Percentiles rank a stretch among this genome's conserved stretches.
Conservation (phyloP, 2,329 filamentous ascomycete species). For the Blastomyces gilchristii region DNA sequence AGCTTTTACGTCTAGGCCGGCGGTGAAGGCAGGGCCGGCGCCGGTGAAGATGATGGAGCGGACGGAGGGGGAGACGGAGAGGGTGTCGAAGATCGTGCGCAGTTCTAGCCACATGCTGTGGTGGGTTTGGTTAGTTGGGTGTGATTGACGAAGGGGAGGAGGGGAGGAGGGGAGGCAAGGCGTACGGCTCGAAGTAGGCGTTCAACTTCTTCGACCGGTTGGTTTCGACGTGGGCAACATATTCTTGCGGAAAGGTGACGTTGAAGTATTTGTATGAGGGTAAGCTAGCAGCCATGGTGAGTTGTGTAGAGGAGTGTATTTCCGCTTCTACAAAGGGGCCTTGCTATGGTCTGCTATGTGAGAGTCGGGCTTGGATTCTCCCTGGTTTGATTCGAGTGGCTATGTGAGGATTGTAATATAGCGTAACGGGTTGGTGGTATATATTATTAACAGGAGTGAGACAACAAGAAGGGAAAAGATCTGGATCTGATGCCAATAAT, state of each 20-base stretch:
- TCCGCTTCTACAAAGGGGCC: not conserved
- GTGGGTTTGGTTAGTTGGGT: not conserved
- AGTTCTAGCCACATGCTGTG: conserved; percentile 75
- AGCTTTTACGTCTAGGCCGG: conserved; percentile 72
- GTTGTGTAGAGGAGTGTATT: not conserved
- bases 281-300: conserved; percentile 6
- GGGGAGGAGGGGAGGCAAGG: conserved; percentile 12
- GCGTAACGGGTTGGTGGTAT: not conserved
- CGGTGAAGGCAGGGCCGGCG: conserved; percentile 75
- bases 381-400: not conserved
- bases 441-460: not conserved
- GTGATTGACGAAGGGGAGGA: conserved; percentile 3
- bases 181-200: conserved; percentile 61
- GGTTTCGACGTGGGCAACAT: conserved; percentile 85
- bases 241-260: conserved; percentile 58
- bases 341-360: not conserved
- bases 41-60: conserved; percentile 71
- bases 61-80: conserved; percentile 62
- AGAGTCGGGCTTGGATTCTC: not conserved
- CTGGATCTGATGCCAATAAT: no score
- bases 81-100: conserved; percentile 56
- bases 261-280: conserved; percentile 51
- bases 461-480: not conserved
- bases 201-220: conserved; percentile 81
- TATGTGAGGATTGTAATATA: not conserved